These are phyloP conservation scores for Eudorina sp. DNA, from an alignment of 139 green algal genomes.

Conservation along the genomic window DNA sequence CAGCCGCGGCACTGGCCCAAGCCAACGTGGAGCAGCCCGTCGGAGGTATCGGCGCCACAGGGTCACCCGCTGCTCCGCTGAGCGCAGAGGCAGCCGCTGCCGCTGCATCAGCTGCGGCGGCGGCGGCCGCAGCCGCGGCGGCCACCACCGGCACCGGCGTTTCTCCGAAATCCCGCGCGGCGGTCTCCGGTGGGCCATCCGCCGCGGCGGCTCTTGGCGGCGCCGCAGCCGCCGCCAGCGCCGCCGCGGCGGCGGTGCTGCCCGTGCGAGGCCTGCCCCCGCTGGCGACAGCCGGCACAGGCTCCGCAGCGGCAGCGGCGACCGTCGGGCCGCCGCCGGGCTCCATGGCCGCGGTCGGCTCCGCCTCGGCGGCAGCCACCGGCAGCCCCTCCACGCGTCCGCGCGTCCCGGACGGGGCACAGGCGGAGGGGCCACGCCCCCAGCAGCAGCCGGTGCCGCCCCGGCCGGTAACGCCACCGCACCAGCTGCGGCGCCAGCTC, in stretches of 20 bases:
- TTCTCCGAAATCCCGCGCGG: neutral
- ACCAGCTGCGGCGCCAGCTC: neutral
- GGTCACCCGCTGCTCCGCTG: neutral
- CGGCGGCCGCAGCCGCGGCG: neutral
- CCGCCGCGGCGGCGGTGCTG: too few species aligned
- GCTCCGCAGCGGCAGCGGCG: neutral
- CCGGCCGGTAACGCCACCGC: neutral
- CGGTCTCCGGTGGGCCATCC: neutral
- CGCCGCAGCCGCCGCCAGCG: neutral
- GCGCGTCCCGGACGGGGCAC: neutral
- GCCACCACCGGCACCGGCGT: neutral
- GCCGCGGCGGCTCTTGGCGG: neutral
- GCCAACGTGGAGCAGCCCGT: neutral
- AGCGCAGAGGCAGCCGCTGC: neutral
- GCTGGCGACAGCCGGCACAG: neutral
- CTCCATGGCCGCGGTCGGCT: too few species aligned
- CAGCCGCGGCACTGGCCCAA: slow-evolving; percentile 31
- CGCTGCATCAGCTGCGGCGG: neutral
- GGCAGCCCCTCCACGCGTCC: neutral
- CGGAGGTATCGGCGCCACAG: neutral
- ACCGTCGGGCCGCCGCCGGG: too few species aligned
- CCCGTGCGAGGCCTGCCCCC: slow-evolving; percentile 13
- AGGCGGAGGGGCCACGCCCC: neutral
- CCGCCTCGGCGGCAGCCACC: neutral
- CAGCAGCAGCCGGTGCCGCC: neutral